Evolutionary conservation across 1,139 yeast species (phyloP).

Genomic region (Hansenula sp.): DNA sequence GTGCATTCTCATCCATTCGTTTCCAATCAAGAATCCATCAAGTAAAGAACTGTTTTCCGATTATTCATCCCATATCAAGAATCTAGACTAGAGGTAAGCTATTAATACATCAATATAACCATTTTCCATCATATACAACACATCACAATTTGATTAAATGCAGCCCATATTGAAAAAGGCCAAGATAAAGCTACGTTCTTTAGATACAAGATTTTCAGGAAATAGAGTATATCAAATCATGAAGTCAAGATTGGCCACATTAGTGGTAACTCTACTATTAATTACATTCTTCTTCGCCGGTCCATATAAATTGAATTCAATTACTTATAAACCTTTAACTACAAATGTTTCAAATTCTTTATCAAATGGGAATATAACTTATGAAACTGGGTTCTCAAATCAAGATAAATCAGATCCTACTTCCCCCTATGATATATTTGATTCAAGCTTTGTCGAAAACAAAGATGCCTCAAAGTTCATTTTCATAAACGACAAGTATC

Average conservation of each 20-base stretch:
- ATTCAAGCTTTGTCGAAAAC: background rate
- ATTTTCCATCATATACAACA: background rate
- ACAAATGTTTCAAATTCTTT: background rate
- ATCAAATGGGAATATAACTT: background rate
- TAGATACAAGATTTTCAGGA: background rate
- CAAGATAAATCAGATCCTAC: background rate
- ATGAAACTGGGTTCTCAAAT: background rate
- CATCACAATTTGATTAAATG: background rate
- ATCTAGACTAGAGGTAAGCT: too few species aligned
- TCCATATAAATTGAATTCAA: background rate
- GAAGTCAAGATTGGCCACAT: background rate
- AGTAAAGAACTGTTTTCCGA: too few species aligned
- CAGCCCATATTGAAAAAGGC: background rate
- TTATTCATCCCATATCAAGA: too few species aligned
- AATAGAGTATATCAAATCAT: constrained; percentile 1
- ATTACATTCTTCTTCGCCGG: background rate
- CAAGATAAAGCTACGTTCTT: background rate
- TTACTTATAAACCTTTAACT: background rate
- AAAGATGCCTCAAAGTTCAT: constrained; percentile 3
- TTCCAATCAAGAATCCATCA: too few species aligned
- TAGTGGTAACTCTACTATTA: background rate
- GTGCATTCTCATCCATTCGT: too few species aligned
- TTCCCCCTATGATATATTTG: background rate
- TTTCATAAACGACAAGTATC: constrained; percentile 17
- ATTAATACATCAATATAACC: too few species aligned